phyloP scores from a whole-genome alignment of 495 filamentous ascomycete genomes.

The Aspergillus heteromorphus region DNA sequence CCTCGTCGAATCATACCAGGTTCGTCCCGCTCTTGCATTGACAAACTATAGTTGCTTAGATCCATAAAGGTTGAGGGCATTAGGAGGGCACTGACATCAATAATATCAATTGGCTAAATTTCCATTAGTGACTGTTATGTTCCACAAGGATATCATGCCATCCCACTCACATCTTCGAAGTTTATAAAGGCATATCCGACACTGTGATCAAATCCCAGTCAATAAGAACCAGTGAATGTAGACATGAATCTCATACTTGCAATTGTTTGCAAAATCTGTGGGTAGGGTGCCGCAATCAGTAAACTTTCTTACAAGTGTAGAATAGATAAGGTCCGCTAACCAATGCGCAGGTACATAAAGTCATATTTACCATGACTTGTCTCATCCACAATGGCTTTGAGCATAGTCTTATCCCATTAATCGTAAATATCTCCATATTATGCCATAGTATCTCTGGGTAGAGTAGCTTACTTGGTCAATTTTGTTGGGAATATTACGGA shows the following conservation, averaged over 20 bases:
- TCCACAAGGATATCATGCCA: not conserved
- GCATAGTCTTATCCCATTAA: conserved; percentile 41
- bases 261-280: conserved; percentile 75
- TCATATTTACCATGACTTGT: conserved; percentile 78
- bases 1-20: conserved; percentile 49
- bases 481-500: conserved; percentile 92
- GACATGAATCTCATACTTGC: conserved; percentile 59
- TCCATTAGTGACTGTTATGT: conserved; percentile 12
- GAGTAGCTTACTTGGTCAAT: conserved; percentile 62
- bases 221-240: not conserved
- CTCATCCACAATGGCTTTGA: conserved; percentile 76
- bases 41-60: conserved; percentile 56
- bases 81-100: conserved; percentile 48
- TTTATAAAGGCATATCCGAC: conserved; percentile 99
- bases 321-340: no score
- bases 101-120: conserved; percentile 62
- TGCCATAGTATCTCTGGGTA: not conserved
- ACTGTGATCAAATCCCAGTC: conserved; percentile 44
- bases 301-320: no score
- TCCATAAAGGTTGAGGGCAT: conserved; percentile 5
- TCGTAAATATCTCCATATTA: no score
- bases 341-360: conserved; percentile 92
- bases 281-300: not conserved
- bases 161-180: conserved; percentile 67
- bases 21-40: conserved; percentile 59